A percentile compares a stretch with the other conserved stretches of the same genome.
Evolutionary conservation across 208 protist genomes (phyloP).

Genomic region (Trypanosoma melophagium): DNA sequence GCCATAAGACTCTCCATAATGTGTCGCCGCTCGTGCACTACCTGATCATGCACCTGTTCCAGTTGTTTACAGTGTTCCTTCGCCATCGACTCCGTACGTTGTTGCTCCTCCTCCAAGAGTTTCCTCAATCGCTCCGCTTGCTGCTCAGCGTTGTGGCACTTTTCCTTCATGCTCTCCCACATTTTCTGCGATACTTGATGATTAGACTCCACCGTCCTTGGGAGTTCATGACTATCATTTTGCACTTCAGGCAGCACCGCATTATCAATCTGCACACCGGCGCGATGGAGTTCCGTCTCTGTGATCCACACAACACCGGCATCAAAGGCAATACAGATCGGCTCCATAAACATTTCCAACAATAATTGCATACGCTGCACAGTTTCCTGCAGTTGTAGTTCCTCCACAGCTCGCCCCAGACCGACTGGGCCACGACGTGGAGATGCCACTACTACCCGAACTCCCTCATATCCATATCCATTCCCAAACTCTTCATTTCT

Average conservation of each 20-base stretch:
- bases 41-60: conserved; percentile 66
- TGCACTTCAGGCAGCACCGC: conserved; percentile 1
- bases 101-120: conserved; percentile 64
- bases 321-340: conserved; percentile 84
- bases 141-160: conserved; percentile 41
- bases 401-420: conserved; percentile 4
- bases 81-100: conserved; percentile 58
- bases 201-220: conserved; percentile 9
- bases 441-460: conserved; percentile 24
- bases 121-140: conserved; percentile 47
- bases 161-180: conserved; percentile 46
- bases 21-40: conserved; percentile 66
- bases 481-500: conserved; percentile 60
- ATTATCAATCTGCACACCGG: conserved; percentile 21
- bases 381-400: conserved; percentile 44
- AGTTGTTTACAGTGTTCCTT: conserved; percentile 66
- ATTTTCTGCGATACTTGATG: conserved; percentile 29
- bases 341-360: conserved; percentile 73
- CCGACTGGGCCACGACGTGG: conserved; percentile 3
- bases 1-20: conserved; percentile 57
- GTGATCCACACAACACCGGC: conserved; percentile 80
- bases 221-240: conserved; percentile 2
- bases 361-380: conserved; percentile 55
- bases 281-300: conserved; percentile 37
- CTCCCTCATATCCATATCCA: conserved; percentile 18